Conservation (phyloP, 768 basidiomycete genomes). For the Mycena chlorophos region DNA sequence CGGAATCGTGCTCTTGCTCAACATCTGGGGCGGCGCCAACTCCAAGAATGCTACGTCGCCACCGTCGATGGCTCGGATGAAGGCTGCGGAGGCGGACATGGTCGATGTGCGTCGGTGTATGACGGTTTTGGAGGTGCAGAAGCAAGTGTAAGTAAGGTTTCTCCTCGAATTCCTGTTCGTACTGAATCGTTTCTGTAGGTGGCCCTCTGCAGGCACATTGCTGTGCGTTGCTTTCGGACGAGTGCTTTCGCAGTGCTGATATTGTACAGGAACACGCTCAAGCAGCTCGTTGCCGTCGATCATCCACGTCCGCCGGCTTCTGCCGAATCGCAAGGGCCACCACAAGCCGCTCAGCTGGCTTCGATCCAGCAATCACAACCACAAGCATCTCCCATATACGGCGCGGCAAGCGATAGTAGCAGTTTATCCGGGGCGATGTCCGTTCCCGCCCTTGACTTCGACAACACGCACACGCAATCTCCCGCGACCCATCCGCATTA, state of each 20-base stretch:
- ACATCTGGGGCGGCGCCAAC: constrained; percentile 22
- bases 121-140: constrained; percentile 14
- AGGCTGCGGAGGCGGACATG: constrained; percentile 13
- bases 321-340: not conserved
- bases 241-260: not conserved
- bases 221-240: constrained; percentile 1
- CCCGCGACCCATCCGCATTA: too few relatives aligned
- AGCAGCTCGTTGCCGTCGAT: constrained; percentile 16
- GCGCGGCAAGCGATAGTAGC: too few relatives aligned
- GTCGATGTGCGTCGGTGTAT: constrained; percentile 19
- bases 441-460: not conserved
- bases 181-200: constrained; percentile 1
- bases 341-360: not conserved
- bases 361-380: not conserved
- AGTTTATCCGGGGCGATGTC: not conserved
- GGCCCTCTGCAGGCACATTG: constrained; percentile 19
- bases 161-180: not conserved
- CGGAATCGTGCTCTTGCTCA: constrained; percentile 14
- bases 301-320: not conserved
- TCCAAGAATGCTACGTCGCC: too few relatives aligned
- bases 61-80: not conserved
- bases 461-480: not conserved
- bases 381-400: not conserved
- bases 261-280: constrained; percentile 11
- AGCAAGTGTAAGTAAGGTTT: not conserved